These are phyloP conservation scores for Penicillium tannophilum DNA, from an alignment of 495 filamentous ascomycete species.

Conservation along the genomic window DNA sequence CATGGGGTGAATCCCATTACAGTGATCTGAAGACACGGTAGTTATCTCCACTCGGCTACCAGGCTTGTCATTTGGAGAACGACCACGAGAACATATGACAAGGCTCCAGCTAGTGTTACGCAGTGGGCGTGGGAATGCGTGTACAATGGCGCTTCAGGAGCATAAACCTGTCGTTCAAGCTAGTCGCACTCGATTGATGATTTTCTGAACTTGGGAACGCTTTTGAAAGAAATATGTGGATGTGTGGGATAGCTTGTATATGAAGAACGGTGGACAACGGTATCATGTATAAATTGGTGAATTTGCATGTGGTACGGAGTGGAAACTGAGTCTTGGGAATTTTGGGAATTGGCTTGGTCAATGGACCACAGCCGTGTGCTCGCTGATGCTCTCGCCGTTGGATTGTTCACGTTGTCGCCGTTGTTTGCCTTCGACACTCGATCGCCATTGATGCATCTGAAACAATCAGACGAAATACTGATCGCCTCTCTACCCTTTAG, in stretches of 20 bases:
- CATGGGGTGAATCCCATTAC: conserved; percentile 29
- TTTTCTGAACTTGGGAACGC: conserved; percentile 3
- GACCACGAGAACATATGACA: conserved; percentile 17
- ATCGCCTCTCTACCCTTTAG: conserved; percentile 60
- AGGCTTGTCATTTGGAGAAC: conserved; percentile 5
- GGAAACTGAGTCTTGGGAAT: not conserved
- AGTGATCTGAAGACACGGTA: conserved; percentile 15
- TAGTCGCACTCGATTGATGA: conserved; percentile 14
- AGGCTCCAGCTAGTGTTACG: conserved; percentile 14
- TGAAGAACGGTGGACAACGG: not conserved
- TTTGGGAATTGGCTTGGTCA: conserved; percentile 2
- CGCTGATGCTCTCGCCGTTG: conserved; percentile 61
- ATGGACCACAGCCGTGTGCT: conserved; percentile 61
- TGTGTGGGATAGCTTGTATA: conserved; percentile 1
- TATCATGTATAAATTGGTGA: not conserved
- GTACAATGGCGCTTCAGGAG: conserved; percentile 6
- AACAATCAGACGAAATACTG: conserved; percentile 39
- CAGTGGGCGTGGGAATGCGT: conserved; percentile 12
- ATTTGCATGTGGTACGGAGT: not conserved
- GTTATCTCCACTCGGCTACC: conserved; percentile 2
- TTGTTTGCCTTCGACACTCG: conserved; percentile 27
- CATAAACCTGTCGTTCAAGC: conserved; percentile 14
- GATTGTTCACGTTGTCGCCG: conserved; percentile 30
- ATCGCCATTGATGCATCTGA: conserved; percentile 24
- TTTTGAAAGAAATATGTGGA: not conserved